These are phyloP conservation scores for Fusarium miscanthi DNA, from an alignment of 2,329 filamentous ascomycete species.

Conservation along the genomic window DNA sequence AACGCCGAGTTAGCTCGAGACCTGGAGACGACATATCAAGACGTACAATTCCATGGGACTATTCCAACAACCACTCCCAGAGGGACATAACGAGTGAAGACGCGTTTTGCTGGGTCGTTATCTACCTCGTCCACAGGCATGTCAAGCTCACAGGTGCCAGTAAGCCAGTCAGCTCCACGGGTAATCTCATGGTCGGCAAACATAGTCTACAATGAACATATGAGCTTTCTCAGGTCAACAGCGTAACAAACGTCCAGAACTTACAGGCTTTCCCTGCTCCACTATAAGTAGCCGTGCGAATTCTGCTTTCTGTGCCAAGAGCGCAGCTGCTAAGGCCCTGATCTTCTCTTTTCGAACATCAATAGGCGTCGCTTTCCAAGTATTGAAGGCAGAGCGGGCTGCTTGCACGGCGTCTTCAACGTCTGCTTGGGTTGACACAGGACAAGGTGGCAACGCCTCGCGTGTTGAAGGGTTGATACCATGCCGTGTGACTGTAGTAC, in stretches of 20 bases:
- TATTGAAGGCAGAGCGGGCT: neutral
- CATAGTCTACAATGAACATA: neutral
- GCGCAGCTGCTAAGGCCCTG: neutral
- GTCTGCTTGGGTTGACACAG: neutral
- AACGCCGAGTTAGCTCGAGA: neutral
- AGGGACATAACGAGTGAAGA: neutral
- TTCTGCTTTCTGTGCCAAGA: neutral
- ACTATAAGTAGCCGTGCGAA: neutral
- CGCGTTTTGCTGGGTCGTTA: neutral
- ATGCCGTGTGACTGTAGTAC: neutral
- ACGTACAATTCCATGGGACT: constrained; percentile 3
- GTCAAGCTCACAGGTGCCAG: neutral
- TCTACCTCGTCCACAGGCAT: neutral
- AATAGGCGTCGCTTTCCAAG: neutral
- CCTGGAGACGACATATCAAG: neutral
- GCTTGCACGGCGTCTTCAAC: neutral
- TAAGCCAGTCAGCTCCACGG: neutral
- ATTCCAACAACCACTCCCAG: neutral
- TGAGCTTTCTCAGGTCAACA: rapidly evolving
- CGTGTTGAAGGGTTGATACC: neutral
- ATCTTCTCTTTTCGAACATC: neutral
- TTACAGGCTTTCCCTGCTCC: constrained; percentile 2
- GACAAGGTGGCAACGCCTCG: neutral
- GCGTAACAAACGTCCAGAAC: rapidly evolving
- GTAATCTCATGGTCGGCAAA: neutral